phyloP scores from a whole-genome alignment of 108 stramenopile species.

The Skeletonema marinoi region DNA sequence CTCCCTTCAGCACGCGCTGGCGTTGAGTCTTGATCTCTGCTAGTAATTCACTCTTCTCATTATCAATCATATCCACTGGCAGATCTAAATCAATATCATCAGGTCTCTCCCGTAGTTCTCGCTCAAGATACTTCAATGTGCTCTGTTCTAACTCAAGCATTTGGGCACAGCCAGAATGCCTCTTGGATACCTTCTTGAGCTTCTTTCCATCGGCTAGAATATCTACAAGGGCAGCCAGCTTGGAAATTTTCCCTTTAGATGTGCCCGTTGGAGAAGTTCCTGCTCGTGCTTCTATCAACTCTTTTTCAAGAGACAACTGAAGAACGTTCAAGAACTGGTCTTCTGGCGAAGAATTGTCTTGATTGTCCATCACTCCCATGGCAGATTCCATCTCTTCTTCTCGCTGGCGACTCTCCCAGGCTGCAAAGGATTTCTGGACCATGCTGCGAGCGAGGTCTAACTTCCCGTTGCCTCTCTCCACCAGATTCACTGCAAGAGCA shows the following conservation, averaged over 20 bases:
- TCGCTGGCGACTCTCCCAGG: constrained; percentile 66
- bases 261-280: constrained; percentile 38
- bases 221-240: constrained; percentile 43
- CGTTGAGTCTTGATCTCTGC: constrained; percentile 66
- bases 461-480: constrained; percentile 68
- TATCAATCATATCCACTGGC: constrained; percentile 31
- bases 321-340: constrained; percentile 64
- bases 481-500: constrained; percentile 73
- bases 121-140: constrained; percentile 63
- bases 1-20: constrained; percentile 49
- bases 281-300: constrained; percentile 51
- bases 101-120: constrained; percentile 39
- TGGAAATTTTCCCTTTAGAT: constrained; percentile 44
- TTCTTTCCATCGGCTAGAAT: constrained; percentile 65
- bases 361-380: constrained; percentile 26
- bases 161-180: constrained; percentile 44
- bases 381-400: constrained; percentile 47
- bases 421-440: constrained; percentile 78
- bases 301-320: constrained; percentile 32
- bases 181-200: constrained; percentile 73
- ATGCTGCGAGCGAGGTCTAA: constrained; percentile 72
- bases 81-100: constrained; percentile 18
- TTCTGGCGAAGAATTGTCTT: constrained; percentile 34
- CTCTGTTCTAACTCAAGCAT: constrained; percentile 68
- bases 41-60: constrained; percentile 49